These are phyloP conservation scores for Venturia pyrina DNA, from an alignment of 2,329 filamentous ascomycete genomes.

Conservation along the genomic window DNA sequence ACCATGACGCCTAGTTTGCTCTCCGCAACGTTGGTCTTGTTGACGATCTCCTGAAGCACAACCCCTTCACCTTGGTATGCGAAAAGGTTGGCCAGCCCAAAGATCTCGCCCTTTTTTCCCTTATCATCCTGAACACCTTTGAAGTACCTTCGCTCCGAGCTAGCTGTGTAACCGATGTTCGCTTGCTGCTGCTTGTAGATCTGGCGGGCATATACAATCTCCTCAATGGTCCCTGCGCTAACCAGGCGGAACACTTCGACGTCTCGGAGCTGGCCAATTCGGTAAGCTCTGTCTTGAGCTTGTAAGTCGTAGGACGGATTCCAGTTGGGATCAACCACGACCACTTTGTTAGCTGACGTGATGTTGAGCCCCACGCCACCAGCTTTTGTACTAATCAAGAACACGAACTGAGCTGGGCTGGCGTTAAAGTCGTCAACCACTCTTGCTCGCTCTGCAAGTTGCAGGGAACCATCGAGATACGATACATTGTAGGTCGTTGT, in stretches of 20 bases:
- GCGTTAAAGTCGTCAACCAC: slow-evolving; percentile 88
- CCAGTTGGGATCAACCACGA: slow-evolving; percentile 96
- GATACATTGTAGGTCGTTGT: slow-evolving; percentile 79
- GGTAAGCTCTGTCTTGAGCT: slow-evolving; percentile 90
- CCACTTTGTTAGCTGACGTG: slow-evolving; percentile 94
- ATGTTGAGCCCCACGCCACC: slow-evolving; percentile 94
- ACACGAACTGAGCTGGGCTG: slow-evolving; percentile 80
- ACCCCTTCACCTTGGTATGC: slow-evolving; percentile 69
- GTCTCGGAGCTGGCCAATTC: slow-evolving; percentile 84
- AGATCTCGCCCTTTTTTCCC: slow-evolving; percentile 82
- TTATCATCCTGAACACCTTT: slow-evolving; percentile 81
- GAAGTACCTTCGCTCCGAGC: slow-evolving; percentile 87
- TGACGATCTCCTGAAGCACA: slow-evolving; percentile 87
- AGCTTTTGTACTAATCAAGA: slow-evolving; percentile 87
- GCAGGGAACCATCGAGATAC: slow-evolving; percentile 79
- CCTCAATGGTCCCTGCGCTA: slow-evolving; percentile 85
- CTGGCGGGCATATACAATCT: slow-evolving; percentile 92
- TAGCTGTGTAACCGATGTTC: slow-evolving; percentile 93
- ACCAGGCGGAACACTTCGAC: slow-evolving; percentile 93
- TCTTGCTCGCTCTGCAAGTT: slow-evolving; percentile 70
- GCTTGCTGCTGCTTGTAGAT: slow-evolving; percentile 99
- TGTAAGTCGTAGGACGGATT: slow-evolving; percentile 92
- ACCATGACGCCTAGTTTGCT: slow-evolving; percentile 75
- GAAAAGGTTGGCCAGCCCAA: slow-evolving; percentile 81
- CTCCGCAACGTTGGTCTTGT: slow-evolving; percentile 96